Base-by-base conservation (phyloP, 2,329 filamentous ascomycete genomes). In the Coniochaeta sp. region DNA sequence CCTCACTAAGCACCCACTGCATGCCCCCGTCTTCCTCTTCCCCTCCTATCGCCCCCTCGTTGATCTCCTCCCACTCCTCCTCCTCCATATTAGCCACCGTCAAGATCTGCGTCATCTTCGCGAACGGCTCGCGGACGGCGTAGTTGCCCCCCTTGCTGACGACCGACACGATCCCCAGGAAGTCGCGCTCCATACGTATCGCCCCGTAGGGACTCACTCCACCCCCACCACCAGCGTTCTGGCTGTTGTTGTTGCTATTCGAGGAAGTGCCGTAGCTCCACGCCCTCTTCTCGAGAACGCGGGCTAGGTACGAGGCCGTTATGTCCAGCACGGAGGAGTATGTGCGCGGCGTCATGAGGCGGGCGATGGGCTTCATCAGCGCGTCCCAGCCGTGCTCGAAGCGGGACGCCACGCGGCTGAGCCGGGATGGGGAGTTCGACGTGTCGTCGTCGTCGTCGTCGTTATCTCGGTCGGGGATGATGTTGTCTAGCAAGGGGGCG, bases 21-120 rank as follows among this genome's bases (percentile, higher is more conserved):
- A 94, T 82, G 10, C 81, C 86, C 48, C 81, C 84, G n/a, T n/a
- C n/a, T 12, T 83, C 79, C 20, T 73, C 69, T 31, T 72, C 76
- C 38, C 9, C 31, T 7, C 20, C 38, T 9, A 14, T 16, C 22
- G 28, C 74, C 69, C 68, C 63, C 33, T 70, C 66, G 33, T 91
- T 68, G 67, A 92, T n/a, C n/a, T n/a, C 90, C 47, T 92, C 88
- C 88, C 91, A 96, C 69, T 96, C 92, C 53, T 96, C 91, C 31
- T 94, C 89, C 65, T 96, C 91, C 90, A 96, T 95, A 60, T 91
- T 92, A 65, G 92, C 84, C n/a, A 96, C 82, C 75, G 95, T 82
- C 52, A 87, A 82, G 60, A 96, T 85, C 75, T 96, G 90, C 53
- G 79, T 77, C 53, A 87, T 88, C 61, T 85, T 82, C 26, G 79